phyloP scores from a whole-genome alignment of 495 filamentous ascomycete species.

The Pyronema omphalodes region DNA sequence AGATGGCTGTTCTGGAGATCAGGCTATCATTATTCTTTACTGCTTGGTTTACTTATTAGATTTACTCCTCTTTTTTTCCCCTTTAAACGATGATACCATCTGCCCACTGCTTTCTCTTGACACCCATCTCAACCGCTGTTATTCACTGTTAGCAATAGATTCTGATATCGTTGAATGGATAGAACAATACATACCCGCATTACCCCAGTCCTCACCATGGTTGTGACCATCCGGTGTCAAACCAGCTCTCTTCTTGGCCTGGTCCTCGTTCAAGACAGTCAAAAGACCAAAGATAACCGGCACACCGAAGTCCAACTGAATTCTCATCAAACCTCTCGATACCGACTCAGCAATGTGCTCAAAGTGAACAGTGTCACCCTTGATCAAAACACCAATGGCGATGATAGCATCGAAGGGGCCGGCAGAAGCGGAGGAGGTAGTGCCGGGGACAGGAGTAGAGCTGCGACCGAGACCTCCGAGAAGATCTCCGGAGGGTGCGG shows the following conservation, averaged over 20 bases:
- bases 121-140: slow-evolving; percentile 53
- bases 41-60: not conserved
- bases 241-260: slow-evolving; percentile 73
- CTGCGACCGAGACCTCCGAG: slow-evolving; percentile 37
- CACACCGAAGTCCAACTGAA: slow-evolving; percentile 70
- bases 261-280: slow-evolving; percentile 74
- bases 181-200: slow-evolving; percentile 29
- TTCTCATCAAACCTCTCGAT: slow-evolving; percentile 78
- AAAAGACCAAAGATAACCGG: slow-evolving; percentile 87
- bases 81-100: slow-evolving; percentile 28
- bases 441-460: slow-evolving; percentile 19
- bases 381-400: slow-evolving; percentile 89
- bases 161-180: slow-evolving; percentile 26
- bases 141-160: slow-evolving; percentile 18
- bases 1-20: no score
- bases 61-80: no score
- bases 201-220: slow-evolving; percentile 78
- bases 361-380: slow-evolving; percentile 97
- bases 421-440: slow-evolving; percentile 25
- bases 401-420: slow-evolving; percentile 81
- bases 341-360: slow-evolving; percentile 92
- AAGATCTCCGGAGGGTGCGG: slow-evolving; percentile 58
- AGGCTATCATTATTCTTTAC: no score
- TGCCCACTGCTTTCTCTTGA: slow-evolving; percentile 49
- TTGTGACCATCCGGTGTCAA: slow-evolving; percentile 48